Percentiles rank a stretch among this genome's conserved stretches.
Conservation (phyloP, 2,329 filamentous ascomycete genomes). For the Leptosphaerulina australis region DNA sequence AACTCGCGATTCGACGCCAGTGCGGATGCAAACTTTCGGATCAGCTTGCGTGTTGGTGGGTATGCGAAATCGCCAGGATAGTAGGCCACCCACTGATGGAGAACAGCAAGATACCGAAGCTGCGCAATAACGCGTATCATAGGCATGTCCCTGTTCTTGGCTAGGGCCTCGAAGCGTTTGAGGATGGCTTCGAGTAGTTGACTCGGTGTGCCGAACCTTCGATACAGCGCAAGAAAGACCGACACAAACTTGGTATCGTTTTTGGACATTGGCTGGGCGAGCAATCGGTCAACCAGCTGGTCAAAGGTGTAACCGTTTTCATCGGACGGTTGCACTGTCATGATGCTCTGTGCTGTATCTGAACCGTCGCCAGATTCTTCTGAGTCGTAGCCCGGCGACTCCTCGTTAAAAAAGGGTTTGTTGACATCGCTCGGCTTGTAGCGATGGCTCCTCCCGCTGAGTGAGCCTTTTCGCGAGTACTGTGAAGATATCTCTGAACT, state of each 20-base stretch:
- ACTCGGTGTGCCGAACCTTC: constrained; percentile 85
- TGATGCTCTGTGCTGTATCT: constrained; percentile 59
- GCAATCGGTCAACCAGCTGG: constrained; percentile 76
- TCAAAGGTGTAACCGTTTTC: constrained; percentile 64
- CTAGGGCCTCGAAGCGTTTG: constrained; percentile 72
- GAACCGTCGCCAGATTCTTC: constrained; percentile 70
- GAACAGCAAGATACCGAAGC: constrained; percentile 78
- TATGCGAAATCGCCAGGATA: constrained; percentile 95
- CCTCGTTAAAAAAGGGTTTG: constrained; percentile 69
- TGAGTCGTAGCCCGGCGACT: constrained; percentile 71
- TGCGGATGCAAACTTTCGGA: constrained; percentile 76
- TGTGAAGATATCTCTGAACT: constrained; percentile 54
- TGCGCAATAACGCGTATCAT: constrained; percentile 81
- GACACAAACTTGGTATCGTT: constrained; percentile 87
- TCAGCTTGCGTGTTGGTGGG: constrained; percentile 70
- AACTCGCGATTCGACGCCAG: constrained; percentile 82
- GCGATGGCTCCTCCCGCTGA: constrained; percentile 42
- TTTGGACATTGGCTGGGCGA: constrained; percentile 80
- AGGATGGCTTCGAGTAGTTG: constrained; percentile 80
- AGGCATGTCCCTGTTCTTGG: constrained; percentile 69
- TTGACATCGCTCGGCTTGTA: constrained; percentile 53
- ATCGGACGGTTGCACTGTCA: constrained; percentile 55
- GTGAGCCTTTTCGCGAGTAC: constrained; percentile 34
- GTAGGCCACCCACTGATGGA: constrained; percentile 85
- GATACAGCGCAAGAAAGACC: constrained; percentile 90